phyloP scores from a whole-genome alignment of 2,329 filamentous ascomycete species.

The Trichoderma lentiforme region DNA sequence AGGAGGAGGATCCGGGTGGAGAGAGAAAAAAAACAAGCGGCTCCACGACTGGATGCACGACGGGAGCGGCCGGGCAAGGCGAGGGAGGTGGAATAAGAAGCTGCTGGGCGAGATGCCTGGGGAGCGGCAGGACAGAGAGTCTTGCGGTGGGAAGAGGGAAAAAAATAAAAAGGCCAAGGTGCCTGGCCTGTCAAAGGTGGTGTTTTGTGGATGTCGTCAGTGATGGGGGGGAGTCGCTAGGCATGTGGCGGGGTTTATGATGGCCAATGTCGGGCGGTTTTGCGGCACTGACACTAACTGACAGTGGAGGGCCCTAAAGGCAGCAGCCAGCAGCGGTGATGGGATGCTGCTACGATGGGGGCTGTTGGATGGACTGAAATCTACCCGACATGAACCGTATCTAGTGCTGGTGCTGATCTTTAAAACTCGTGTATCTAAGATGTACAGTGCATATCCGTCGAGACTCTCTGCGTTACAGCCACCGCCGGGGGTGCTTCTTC shows the following conservation, averaged over 20 bases:
- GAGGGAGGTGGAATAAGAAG: not conserved
- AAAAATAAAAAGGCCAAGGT: slow-evolving; percentile 3
- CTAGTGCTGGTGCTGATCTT: not conserved
- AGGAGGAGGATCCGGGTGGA: slow-evolving; percentile 11
- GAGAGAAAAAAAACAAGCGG: slow-evolving; percentile 10
- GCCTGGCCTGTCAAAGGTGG: slow-evolving; percentile 21
- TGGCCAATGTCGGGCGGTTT: not conserved
- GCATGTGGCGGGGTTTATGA: slow-evolving; percentile 30
- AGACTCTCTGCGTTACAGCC: not conserved
- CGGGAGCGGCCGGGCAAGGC: slow-evolving; percentile 1
- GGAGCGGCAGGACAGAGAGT: not conserved
- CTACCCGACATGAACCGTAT: not conserved
- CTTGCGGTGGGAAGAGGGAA: slow-evolving; percentile 13
- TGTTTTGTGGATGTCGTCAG: slow-evolving; percentile 36
- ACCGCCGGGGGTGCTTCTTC: not conserved
- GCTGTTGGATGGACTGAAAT: not conserved
- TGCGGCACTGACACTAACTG: not conserved
- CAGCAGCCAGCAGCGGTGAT: not conserved
- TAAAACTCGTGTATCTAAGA: not conserved
- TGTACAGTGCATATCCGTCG: not conserved
- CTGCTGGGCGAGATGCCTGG: slow-evolving; percentile 10
- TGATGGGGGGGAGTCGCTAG: slow-evolving; percentile 28
- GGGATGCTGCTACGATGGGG: not conserved
- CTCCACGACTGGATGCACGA: slow-evolving; percentile 5
- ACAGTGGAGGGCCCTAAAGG: not conserved